phyloP scores from a whole-genome alignment of 306 rosid genomes.

The Prunus salicina region DNA sequence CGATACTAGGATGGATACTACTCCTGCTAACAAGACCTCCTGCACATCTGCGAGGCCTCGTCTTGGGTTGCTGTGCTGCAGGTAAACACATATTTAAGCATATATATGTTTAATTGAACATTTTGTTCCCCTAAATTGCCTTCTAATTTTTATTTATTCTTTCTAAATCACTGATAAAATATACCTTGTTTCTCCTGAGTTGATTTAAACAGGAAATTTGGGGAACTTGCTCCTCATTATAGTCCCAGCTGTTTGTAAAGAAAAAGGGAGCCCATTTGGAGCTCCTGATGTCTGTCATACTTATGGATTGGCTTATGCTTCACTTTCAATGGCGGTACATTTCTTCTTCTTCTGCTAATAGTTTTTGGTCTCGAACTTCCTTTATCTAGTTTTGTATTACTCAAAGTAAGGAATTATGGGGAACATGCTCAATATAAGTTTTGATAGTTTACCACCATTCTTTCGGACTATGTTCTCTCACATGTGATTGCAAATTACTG shows the following conservation, averaged over 20 bases:
- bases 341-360: background rate
- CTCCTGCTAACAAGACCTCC: constrained; percentile 47
- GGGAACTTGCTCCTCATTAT: constrained; percentile 53
- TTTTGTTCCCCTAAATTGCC: too few relatives aligned
- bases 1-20: constrained; percentile 45
- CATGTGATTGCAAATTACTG: too few relatives aligned
- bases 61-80: constrained; percentile 57
- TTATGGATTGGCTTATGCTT: constrained; percentile 51
- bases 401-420: background rate
- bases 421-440: background rate
- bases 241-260: constrained; percentile 57
- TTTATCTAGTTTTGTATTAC: background rate
- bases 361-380: background rate
- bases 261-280: constrained; percentile 62
- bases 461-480: background rate
- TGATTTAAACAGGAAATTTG: constrained; percentile 42
- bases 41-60: constrained; percentile 47
- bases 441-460: too few relatives aligned
- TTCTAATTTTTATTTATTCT: too few relatives aligned
- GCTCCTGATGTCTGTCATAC: constrained; percentile 39
- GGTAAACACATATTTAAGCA: constrained; percentile 19
- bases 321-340: constrained; percentile 61
- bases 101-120: too few relatives aligned
- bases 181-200: background rate
- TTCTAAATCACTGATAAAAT: background rate